These are phyloP conservation scores for Eucommia ulmoides DNA, from an alignment of 257 asterid genomes.

Conservation along the genomic window DNA sequence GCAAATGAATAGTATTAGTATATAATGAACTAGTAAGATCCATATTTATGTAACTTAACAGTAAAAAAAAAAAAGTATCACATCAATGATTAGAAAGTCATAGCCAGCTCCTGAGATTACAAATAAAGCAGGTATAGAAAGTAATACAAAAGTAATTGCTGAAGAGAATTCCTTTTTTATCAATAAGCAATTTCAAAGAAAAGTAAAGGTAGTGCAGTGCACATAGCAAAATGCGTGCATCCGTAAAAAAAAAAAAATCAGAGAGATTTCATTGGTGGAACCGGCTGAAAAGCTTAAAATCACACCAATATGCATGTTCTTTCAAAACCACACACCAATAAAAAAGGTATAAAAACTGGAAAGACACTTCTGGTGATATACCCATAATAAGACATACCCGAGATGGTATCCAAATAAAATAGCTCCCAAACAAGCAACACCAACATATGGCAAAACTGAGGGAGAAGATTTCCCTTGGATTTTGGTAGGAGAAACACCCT, in stretches of 20 bases:
- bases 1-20: constrained; percentile 10
- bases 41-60: background rate
- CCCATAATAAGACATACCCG: constrained; percentile 39
- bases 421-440: constrained; percentile 89
- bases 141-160: too few relatives aligned
- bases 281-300: too few relatives aligned
- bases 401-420: constrained; percentile 88
- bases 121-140: background rate
- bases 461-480: constrained; percentile 48
- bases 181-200: too few relatives aligned
- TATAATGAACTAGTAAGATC: background rate
- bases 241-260: too few relatives aligned
- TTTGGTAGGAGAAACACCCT: constrained; percentile 43
- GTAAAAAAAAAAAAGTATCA: background rate
- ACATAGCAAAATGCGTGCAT: too few relatives aligned
- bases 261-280: too few relatives aligned
- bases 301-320: too few relatives aligned
- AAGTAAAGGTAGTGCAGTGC: too few relatives aligned
- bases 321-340: too few relatives aligned
- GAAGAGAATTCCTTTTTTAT: too few relatives aligned
- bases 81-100: background rate
- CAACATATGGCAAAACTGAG: constrained; percentile 84
- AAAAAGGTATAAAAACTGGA: too few relatives aligned
- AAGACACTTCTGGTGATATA: background rate
- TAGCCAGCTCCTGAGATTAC: background rate